Conservation (phyloP, 345 rosid genomes). For the Ceriops decandra region DNA sequence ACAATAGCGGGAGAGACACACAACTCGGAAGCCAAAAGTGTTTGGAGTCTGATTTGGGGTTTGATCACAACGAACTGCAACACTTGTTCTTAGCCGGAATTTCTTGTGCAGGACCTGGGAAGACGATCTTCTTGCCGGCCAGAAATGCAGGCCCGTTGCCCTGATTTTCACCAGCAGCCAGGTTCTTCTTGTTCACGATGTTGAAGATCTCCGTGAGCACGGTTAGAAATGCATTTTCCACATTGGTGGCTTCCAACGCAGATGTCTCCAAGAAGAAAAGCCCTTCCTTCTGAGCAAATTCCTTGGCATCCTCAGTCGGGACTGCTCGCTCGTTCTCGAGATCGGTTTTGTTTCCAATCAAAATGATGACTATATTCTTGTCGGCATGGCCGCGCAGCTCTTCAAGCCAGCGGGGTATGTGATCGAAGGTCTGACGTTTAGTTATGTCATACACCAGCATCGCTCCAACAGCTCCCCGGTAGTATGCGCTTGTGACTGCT, state of each 20-base stretch:
- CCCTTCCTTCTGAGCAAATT: constrained; percentile 77
- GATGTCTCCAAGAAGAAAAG: constrained; percentile 77
- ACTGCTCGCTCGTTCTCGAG: constrained; percentile 63
- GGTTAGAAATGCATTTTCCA: constrained; percentile 63
- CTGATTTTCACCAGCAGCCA: constrained; percentile 51
- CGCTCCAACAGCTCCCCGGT: constrained; percentile 91
- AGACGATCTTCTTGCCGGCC: constrained; percentile 61
- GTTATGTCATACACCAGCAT: constrained; percentile 76
- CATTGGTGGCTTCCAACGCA: constrained; percentile 67
- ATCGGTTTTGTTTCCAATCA: constrained; percentile 71
- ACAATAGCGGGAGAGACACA: constrained; percentile 6
- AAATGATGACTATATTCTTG: constrained; percentile 74
- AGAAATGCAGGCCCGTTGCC: constrained; percentile 52
- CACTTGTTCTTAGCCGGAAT: constrained; percentile 57
- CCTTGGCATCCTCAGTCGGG: constrained; percentile 64
- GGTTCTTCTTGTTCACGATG: constrained; percentile 68
- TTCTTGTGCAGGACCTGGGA: constrained; percentile 73
- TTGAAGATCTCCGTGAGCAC: constrained; percentile 70
- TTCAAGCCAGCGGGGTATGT: constrained; percentile 82
- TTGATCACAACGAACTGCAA: constrained; percentile 46
- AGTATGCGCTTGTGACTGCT: constrained; percentile 84
- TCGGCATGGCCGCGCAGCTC: constrained; percentile 74
- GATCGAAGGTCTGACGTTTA: constrained; percentile 71
- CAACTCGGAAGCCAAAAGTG: neutral
- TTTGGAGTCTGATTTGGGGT: neutral